Base-by-base conservation (phyloP, 345 rosid species). In the Fremontodendron californicum region DNA sequence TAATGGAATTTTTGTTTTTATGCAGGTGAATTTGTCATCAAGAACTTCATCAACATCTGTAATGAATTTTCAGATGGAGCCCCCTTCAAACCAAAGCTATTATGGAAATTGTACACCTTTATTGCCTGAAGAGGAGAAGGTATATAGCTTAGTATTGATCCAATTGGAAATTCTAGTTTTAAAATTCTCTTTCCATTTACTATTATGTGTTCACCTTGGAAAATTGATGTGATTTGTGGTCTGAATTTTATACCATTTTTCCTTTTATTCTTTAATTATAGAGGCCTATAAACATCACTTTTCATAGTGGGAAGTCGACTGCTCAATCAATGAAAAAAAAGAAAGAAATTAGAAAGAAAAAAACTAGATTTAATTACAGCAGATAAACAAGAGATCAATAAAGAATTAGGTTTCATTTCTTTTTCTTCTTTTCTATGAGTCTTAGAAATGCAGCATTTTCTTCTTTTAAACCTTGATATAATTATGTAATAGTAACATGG, bases 61-160 rank as follows among this genome's bases (percentile, higher is more conserved):
- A 45, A 71, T 64, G 55, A 82, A 78, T 77, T 80, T 77, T 79
- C 89, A 78, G 64, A 85, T 78, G 84, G 92, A 90, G 90, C 94
- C 89, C 90, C 94, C 94, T 90, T 90, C 92, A 90, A 90, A 88
- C 94, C 92, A 89, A 89, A 86, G 74, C 71, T 80, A 76, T 77
- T 77, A 80, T 58, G 66, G 70, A 80, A 86, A 75, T 78, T 77
- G 58, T 73, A 57, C 68, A 72, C 78, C 86, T 23, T 18, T 75
- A 48, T 76, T 83, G 81, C 82, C 85, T 63, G 85, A 78, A 71
- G 88, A 85, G 75, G 90, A 83, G 21, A 88, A 84, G 91, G 90
- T 87, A 60, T 33, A 7, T 27, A 60, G 29, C 49, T 18, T 29
- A 43, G 10, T 68, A 40, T 21, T 43, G 12, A n/a, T 66, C 3